These are phyloP conservation scores for Hyaloperonospora arabidopsidis DNA, from an alignment of 352 stramenopile genomes.

Conservation along the genomic window DNA sequence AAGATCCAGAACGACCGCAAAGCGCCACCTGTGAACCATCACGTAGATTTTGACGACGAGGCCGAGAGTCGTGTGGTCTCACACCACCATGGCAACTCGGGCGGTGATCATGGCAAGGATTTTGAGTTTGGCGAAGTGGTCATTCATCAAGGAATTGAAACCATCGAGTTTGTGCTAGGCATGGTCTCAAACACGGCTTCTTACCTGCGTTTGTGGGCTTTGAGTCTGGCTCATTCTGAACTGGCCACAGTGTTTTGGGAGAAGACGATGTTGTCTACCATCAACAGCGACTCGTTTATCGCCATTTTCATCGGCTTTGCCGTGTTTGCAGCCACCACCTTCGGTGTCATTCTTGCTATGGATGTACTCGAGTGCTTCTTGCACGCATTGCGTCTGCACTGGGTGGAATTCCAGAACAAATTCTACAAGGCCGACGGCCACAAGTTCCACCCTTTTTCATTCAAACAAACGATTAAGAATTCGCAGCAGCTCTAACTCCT, in stretches of 20 bases:
- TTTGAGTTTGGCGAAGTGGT: slow-evolving; percentile 95
- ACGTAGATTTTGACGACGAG: slow-evolving; percentile 81
- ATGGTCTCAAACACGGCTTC: slow-evolving; percentile 99
- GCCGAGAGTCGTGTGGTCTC: slow-evolving; percentile 43
- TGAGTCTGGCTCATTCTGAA: slow-evolving; percentile 97
- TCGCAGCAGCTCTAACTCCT: slow-evolving; percentile 36
- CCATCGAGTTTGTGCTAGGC: slow-evolving; percentile 99
- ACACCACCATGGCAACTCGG: slow-evolving; percentile 37
- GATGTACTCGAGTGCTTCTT: slow-evolving; percentile 99
- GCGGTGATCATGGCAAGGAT: slow-evolving; percentile 56
- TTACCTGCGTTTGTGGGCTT: slow-evolving; percentile 98
- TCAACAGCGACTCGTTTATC: slow-evolving; percentile 96
- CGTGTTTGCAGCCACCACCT: slow-evolving; percentile 91
- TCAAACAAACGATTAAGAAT: slow-evolving; percentile 80
- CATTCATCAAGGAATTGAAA: slow-evolving; percentile 99
- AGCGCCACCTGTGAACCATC: slow-evolving; percentile 47
- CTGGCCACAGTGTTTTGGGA: slow-evolving; percentile 94
- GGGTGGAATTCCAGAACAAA: slow-evolving; percentile 99
- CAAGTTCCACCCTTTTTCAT: slow-evolving; percentile 95
- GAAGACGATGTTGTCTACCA: slow-evolving; percentile 96
- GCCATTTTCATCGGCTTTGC: slow-evolving; percentile 93
- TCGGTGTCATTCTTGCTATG: slow-evolving; percentile 98
- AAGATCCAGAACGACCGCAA: slow-evolving; percentile 67
- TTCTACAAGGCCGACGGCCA: slow-evolving; percentile 98
- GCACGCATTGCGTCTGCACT: slow-evolving; percentile 98